Conservation (phyloP, 2,329 filamentous ascomycete species). For the Albophoma yamanashiensis region DNA sequence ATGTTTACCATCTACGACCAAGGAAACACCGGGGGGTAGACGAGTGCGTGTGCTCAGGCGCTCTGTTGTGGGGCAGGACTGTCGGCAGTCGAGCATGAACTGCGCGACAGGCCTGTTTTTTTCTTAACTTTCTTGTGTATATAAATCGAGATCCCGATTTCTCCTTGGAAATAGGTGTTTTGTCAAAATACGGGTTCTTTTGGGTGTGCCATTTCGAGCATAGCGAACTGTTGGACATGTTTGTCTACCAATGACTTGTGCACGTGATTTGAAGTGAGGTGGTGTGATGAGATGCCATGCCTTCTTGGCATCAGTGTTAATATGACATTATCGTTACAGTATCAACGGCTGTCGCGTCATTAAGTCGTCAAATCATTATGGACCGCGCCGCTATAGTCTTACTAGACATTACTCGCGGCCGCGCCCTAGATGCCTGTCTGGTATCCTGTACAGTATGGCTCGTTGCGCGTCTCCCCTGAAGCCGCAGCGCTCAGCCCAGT, state of each 20-base stretch:
- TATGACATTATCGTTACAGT: background rate
- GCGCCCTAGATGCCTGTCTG: background rate
- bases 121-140: background rate
- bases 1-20: background rate
- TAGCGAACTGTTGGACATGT: background rate
- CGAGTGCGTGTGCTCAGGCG: background rate
- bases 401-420: background rate
- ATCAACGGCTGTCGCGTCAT: background rate
- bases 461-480: background rate
- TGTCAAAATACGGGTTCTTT: background rate
- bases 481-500: constrained; percentile 19
- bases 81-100: background rate
- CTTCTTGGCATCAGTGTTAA: no score
- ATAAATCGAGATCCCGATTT: background rate
- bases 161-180: background rate
- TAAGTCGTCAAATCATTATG: background rate
- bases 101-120: background rate
- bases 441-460: background rate
- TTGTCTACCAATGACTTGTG: background rate
- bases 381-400: background rate
- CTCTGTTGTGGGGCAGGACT: background rate
- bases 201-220: background rate
- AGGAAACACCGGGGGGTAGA: background rate
- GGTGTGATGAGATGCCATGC: background rate
- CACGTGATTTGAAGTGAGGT: background rate